Evolutionary conservation across 2,329 filamentous ascomycete genomes (phyloP).

Genomic region (Trichoderma sp.): DNA sequence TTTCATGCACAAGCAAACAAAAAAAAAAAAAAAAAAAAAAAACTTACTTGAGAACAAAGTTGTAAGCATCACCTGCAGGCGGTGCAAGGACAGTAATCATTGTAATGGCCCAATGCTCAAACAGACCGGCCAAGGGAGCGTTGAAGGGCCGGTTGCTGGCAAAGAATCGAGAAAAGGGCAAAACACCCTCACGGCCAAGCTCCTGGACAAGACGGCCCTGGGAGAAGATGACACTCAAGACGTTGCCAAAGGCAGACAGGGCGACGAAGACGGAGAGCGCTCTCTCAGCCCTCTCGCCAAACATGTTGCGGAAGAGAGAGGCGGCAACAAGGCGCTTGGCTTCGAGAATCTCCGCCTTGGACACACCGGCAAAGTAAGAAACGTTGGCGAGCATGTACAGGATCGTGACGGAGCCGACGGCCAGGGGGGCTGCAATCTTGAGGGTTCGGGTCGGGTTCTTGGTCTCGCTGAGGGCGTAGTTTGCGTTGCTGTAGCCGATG

Average conservation of each 20-base stretch:
- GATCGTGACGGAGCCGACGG: conserved; percentile 58
- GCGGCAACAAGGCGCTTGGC: conserved; percentile 56
- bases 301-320: conserved; percentile 58
- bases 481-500: conserved; percentile 68
- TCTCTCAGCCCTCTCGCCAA: conserved; percentile 55
- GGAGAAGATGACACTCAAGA: conserved; percentile 68
- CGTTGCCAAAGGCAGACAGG: conserved; percentile 67
- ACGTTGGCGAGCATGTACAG: conserved; percentile 69
- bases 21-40: conserved; percentile 17
- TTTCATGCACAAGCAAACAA: neutral
- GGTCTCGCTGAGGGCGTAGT: conserved; percentile 66
- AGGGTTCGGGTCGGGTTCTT: conserved; percentile 66
- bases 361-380: conserved; percentile 63
- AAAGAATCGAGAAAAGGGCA: conserved; percentile 64
- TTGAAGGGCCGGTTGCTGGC: conserved; percentile 66
- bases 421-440: conserved; percentile 64
- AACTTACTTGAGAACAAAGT: conserved; percentile 60
- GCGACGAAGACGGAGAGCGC: conserved; percentile 67
- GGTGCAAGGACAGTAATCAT: conserved; percentile 67
- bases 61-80: conserved; percentile 67
- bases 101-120: conserved; percentile 65
- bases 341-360: conserved; percentile 54
- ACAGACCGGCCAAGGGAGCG: conserved; percentile 61
- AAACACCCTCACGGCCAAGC: conserved; percentile 65
- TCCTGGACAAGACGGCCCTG: conserved; percentile 68